Evolutionary conservation across 2,329 filamentous ascomycete genomes (phyloP), one percentile per base, ranked within the genome.

Genomic region (Aspergillus udagawae): DNA sequence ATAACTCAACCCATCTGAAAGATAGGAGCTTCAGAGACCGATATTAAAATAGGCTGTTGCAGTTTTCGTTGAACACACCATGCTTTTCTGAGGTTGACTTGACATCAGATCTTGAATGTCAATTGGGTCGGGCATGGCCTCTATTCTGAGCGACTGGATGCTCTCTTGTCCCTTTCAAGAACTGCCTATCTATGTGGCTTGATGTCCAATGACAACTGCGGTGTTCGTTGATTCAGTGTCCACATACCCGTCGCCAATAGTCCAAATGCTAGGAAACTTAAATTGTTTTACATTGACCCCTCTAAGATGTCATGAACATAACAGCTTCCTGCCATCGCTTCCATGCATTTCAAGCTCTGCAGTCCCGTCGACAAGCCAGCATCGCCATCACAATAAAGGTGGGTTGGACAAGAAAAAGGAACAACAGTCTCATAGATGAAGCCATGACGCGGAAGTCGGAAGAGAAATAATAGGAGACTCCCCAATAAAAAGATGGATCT

Each of bases 271-370:
- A 38, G 32, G 5, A 49, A 52, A 38, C 42, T 58, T 62, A 67
- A 62, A 56, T 48, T 71, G 67, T 71, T 73, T 73, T 73, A 73
- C 71, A 74, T 72, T 72, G 66, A 64, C 68, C 67, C 68, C 65
- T 73, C 70, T 73, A 74, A 72, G 65, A 72, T 71, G 70, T 17
- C 66, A 59, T 70, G 67, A 67, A 66, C 44, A 60, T 65, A 65
- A 66, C 62, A 65, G 58, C 59, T 65, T 65, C 62, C 65, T 62
- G 56, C 60, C 61, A 58, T 62, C 58, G 60, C 62, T 63, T 64
- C 67, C 70, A 67, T 66, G 64, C 65, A 63, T 61, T 60, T 58
- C 61, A 60, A 61, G 59, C 61, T 58, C 59, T 62, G 55, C 58
- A 63, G 58, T 61, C 58, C 60, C 59, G 56, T 60, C 58, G 59